Evolutionary conservation across 2,329 filamentous ascomycete species (phyloP).

Genomic region (Colletotrichum plurivorum): DNA sequence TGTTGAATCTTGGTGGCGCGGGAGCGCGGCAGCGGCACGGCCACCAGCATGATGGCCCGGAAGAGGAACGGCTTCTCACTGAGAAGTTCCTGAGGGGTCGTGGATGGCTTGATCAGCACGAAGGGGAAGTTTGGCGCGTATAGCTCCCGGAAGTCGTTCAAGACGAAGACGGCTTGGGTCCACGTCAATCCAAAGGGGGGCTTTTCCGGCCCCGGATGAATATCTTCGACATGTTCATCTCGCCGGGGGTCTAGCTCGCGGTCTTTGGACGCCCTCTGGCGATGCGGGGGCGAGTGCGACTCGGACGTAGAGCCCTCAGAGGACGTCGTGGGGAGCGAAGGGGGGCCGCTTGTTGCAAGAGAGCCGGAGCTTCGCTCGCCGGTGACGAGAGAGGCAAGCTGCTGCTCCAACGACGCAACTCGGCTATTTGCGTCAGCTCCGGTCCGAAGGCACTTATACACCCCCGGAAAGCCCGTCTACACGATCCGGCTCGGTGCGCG

Average conservation of each 20-base stretch:
- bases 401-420: conserved; percentile 45
- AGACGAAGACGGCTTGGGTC: conserved; percentile 52
- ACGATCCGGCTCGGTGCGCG: no score
- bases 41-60: conserved; percentile 54
- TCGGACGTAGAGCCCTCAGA: background rate
- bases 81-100: conserved; percentile 48
- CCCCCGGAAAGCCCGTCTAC: no score
- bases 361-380: background rate
- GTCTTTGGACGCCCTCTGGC: background rate
- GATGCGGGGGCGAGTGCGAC: background rate
- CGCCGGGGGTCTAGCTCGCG: background rate
- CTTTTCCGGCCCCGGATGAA: background rate
- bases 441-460: no score
- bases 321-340: background rate
- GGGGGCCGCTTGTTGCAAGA: background rate
- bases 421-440: conserved; percentile 37
- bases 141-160: conserved; percentile 51
- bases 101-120: conserved; percentile 49
- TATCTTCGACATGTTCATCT: background rate
- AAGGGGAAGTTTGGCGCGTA: conserved; percentile 56
- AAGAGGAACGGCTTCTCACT: conserved; percentile 56
- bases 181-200: conserved; percentile 56
- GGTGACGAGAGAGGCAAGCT: conserved; percentile 40
- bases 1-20: conserved; percentile 56
- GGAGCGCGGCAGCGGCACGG: conserved; percentile 47